phyloP scores from a whole-genome alignment of 192 early-diverging fungal species.

The Pilaira anomala region DNA sequence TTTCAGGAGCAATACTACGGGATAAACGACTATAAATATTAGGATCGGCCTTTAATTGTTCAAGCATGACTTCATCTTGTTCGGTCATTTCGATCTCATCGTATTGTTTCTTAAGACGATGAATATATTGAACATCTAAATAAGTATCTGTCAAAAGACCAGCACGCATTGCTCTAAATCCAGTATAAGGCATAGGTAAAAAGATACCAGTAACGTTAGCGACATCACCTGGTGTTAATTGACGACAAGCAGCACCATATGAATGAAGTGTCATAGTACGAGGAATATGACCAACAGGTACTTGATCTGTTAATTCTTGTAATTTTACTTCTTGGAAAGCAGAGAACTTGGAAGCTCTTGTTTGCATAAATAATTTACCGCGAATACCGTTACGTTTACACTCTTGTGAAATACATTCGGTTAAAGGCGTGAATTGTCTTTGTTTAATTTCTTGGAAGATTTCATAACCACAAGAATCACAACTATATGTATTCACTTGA shows the following conservation, averaged over 20 bases:
- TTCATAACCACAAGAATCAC: constrained; percentile 93
- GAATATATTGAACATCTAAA: constrained; percentile 84
- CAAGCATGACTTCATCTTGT: constrained; percentile 51
- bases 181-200: constrained; percentile 88
- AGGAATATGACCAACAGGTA: constrained; percentile 98
- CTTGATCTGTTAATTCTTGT: constrained; percentile 97
- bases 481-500: constrained; percentile 83
- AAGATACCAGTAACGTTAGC: constrained; percentile 84
- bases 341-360: constrained; percentile 86
- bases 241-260: constrained; percentile 73
- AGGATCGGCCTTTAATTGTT: constrained; percentile 58
- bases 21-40: constrained; percentile 78
- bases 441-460: constrained; percentile 89
- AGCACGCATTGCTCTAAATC: constrained; percentile 86
- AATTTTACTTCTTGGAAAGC: constrained; percentile 96
- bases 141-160: constrained; percentile 95
- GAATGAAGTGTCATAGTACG: constrained; percentile 92
- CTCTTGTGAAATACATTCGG: constrained; percentile 73
- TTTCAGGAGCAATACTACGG: constrained; percentile 82
- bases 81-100: constrained; percentile 68
- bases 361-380: constrained; percentile 87
- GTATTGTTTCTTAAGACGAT: constrained; percentile 89
- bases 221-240: constrained; percentile 85
- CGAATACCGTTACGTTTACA: constrained; percentile 79
- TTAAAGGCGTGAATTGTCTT: constrained; percentile 73